Conservation (phyloP, 495 filamentous ascomycete species). For the Patellaria atrata region DNA sequence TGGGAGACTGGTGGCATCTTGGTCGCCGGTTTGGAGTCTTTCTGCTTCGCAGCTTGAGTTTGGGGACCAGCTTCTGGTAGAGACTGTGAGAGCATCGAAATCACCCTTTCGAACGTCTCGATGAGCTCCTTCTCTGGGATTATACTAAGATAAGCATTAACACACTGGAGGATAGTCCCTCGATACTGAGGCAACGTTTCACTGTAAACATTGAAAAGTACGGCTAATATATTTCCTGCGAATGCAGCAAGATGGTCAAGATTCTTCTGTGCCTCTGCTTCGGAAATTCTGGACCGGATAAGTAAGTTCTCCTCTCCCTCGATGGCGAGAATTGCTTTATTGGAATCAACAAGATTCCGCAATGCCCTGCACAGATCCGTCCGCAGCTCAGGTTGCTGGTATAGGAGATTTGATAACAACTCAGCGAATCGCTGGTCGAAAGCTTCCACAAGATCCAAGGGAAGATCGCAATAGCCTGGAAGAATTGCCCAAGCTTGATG, state of each 20-base stretch:
- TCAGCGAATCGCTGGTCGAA: conserved; percentile 87
- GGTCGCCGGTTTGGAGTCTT: conserved; percentile 38
- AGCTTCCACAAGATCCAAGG: conserved; percentile 53
- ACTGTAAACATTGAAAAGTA: conserved; percentile 96
- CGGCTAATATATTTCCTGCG: conserved; percentile 76
- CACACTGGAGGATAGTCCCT: conserved; percentile 77
- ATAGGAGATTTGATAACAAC: conserved; percentile 76
- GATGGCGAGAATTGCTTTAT: conserved; percentile 54
- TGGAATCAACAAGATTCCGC: conserved; percentile 78
- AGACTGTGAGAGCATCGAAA: conserved; percentile 59
- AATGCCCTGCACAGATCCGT: conserved; percentile 74
- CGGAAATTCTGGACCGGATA: conserved; percentile 56
- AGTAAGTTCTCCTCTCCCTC: conserved; percentile 50
- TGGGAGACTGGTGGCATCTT: conserved; percentile 87
- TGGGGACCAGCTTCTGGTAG: conserved; percentile 43
- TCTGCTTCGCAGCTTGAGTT: conserved; percentile 41
- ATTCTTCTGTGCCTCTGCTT: conserved; percentile 59
- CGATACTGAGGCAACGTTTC: conserved; percentile 86
- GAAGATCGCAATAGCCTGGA: conserved; percentile 90
- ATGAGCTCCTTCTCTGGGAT: conserved; percentile 32
- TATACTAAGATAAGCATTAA: conserved; percentile 87
- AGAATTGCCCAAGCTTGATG: conserved; percentile 90
- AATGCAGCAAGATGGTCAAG: conserved; percentile 62
- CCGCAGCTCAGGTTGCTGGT: conserved; percentile 77
- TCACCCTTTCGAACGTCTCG: conserved; percentile 2